A percentile compares a stretch with the other conserved stretches of the same genome.
Conservation (phyloP, 2,329 filamentous ascomycete species). For the Geosmithia flava region DNA sequence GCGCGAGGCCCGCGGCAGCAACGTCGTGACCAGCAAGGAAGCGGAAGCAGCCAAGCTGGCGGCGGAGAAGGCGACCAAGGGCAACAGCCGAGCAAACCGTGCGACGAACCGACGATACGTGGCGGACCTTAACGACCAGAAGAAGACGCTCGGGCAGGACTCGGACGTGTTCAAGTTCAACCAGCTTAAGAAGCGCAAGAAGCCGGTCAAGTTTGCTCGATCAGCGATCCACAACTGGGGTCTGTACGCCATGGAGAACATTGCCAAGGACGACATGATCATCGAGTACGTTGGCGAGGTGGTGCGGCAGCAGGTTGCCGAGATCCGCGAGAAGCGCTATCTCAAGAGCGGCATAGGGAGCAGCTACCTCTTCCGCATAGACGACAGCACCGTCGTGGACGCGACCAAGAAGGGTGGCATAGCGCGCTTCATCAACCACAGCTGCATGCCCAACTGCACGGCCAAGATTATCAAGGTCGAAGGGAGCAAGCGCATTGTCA, state of each 20-base stretch:
- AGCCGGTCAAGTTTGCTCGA: conserved; percentile 93
- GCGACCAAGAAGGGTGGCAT: conserved; percentile 98
- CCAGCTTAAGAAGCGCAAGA: conserved; percentile 98
- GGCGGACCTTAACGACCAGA: conserved; percentile 90
- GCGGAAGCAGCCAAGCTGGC: conserved; percentile 58
- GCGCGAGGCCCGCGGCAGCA: conserved; percentile 66
- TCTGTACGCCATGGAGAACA: conserved; percentile 94
- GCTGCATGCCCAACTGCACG: conserved; percentile 95
- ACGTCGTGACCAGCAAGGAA: conserved; percentile 47
- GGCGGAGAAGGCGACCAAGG: conserved; percentile 73
- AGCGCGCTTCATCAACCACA: conserved; percentile 97
- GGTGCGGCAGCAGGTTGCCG: conserved; percentile 92
- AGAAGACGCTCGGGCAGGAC: conserved; percentile 71
- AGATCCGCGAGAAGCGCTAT: conserved; percentile 84
- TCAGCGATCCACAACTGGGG: conserved; percentile 99
- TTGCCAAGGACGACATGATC: conserved; percentile 96
- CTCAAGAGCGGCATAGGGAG: conserved; percentile 94
- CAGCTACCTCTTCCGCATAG: conserved; percentile 95
- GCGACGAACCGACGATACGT: conserved; percentile 92
- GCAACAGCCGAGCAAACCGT: conserved; percentile 84
- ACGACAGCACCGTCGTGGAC: conserved; percentile 94
- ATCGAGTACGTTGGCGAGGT: conserved; percentile 99
- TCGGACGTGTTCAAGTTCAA: conserved; percentile 95
- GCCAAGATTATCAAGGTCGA: conserved; percentile 99
- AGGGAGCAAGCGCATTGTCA: conserved; percentile 95